Evolutionary conservation across 192 early-diverging fungal genomes (phyloP).

Genomic region (Lobosporangium transversale): DNA sequence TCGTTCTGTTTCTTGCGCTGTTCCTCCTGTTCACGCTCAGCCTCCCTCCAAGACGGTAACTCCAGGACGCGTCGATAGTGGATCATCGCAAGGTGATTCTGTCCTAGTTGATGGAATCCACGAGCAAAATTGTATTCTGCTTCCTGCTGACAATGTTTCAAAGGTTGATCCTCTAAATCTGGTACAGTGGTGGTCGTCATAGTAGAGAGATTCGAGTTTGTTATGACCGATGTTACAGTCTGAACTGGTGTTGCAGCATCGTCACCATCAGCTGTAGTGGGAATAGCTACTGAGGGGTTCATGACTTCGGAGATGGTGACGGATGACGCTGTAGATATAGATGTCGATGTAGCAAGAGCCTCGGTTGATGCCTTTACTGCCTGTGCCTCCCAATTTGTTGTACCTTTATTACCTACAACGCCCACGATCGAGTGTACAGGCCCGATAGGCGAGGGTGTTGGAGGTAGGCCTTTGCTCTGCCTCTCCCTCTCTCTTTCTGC

Average conservation of each 20-base stretch:
- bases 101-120: conserved; percentile 90
- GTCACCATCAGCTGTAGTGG: too few species aligned
- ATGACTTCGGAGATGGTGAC: not conserved
- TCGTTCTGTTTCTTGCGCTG: not conserved
- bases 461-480: conserved; percentile 5
- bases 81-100: conserved; percentile 82
- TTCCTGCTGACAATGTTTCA: conserved; percentile 60
- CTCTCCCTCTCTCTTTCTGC: conserved; percentile 9
- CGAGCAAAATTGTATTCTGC: conserved; percentile 88
- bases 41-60: conserved; percentile 59
- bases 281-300: not conserved
- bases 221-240: too few species aligned
- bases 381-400: conserved; percentile 10
- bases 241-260: too few species aligned
- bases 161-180: not conserved
- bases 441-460: not conserved
- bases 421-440: conserved; percentile 9
- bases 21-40: conserved; percentile 27
- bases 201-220: not conserved
- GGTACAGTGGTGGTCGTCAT: not conserved
- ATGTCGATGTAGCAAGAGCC: not conserved
- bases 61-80: conserved; percentile 84
- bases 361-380: conserved; percentile 6
- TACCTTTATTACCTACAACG: not conserved
- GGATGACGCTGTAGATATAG: not conserved